Evolutionary conservation across 2,329 filamentous ascomycete genomes (phyloP).

Genomic region (Ophiostoma novo-ulmi): DNA sequence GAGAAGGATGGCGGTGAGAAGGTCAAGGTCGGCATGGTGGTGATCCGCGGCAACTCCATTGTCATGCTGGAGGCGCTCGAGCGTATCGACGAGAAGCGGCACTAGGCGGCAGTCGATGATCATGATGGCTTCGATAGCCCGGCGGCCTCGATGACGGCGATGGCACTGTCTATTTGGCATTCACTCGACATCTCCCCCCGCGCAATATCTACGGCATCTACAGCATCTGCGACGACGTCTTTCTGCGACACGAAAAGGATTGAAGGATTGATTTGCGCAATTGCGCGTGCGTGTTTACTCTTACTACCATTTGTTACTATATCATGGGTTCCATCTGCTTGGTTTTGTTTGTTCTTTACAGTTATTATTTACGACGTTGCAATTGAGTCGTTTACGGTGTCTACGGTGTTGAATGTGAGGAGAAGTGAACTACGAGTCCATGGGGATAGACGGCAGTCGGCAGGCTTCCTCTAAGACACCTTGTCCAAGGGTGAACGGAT

Average conservation of each 20-base stretch:
- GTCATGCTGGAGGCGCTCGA: slow-evolving; percentile 90
- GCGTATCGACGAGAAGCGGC: slow-evolving; percentile 48
- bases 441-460: background rate
- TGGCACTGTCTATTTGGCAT: background rate
- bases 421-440: background rate
- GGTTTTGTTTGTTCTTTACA: slow-evolving; percentile 1
- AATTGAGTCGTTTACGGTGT: slow-evolving; percentile 1
- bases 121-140: background rate
- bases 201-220: background rate
- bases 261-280: background rate
- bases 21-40: slow-evolving; percentile 84
- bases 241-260: background rate
- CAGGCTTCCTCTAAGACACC: background rate
- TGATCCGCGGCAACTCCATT: slow-evolving; percentile 95
- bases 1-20: slow-evolving; percentile 91
- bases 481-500: background rate
- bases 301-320: slow-evolving; percentile 16
- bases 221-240: background rate
- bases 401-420: background rate
- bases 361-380: background rate
- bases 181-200: background rate
- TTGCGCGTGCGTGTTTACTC: slow-evolving; percentile 12
- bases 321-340: slow-evolving; percentile 15
- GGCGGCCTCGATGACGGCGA: background rate
- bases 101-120: slow-evolving; percentile 14